Evolutionary conservation across 140 eudicot genomes (phyloP), one percentile per base, ranked within the genome.

Genomic region (Bidens hawaiensis): DNA sequence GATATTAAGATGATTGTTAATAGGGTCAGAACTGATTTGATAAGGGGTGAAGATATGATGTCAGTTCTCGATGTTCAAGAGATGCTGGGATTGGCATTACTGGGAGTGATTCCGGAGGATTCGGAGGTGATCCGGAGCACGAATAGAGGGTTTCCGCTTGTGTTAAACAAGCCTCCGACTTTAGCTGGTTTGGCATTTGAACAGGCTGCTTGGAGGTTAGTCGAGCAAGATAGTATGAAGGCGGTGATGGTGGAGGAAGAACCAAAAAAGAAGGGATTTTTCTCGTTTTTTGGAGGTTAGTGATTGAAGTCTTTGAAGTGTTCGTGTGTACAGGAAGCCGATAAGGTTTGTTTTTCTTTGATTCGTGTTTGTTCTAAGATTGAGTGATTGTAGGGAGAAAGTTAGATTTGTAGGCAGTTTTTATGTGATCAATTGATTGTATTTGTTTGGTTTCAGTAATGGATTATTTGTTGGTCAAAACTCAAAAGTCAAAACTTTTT

Each of bases 1-100:
- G 99, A 94, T 76, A 88, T 94, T n/a, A 94, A 94, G 85, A 94
- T 94, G 99, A 85, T 94, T 71, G 99, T 94, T 69, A 94, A 94
- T 46, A 40, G 99, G 54, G 99, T 94, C 47, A 56, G 99, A 45
- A 83, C 95, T 4, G 99, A 94, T 80, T 74, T 94, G 90, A 94
- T 94, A 14, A 76, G 82, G 59, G 97, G 99, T 6, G 99, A 94
- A 70, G 99, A 94, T 71, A 94, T 94, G 99, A 94, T 94, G 99
- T 88, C 97, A 2, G 99, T 94, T 41, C 74, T 94, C 46, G 99
- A 94, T 71, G 97, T 94, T 46, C 99, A 94, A 53, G 99, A 94
- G 67, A 94, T 94, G 99, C 65, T 94, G 67, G 99, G 99, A 6
- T 67, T 94, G 76, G 79, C 97, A 0, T 81, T 94, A 73, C 64